Evolutionary conservation across 2,329 filamentous ascomycete genomes (phyloP).

Genomic region (Colletotrichum liaoningense): DNA sequence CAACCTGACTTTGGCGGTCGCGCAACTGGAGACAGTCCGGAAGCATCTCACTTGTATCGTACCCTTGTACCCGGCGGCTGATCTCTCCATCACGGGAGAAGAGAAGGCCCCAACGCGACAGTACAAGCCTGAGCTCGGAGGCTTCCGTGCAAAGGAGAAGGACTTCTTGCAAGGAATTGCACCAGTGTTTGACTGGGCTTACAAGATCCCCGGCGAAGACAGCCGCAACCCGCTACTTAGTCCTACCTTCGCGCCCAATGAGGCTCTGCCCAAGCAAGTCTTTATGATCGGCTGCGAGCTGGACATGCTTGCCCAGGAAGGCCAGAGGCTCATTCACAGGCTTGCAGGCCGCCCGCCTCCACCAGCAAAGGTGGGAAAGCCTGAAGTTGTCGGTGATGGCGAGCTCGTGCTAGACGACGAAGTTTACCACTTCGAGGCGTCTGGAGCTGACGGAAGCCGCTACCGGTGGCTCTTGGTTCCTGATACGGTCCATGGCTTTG

Average conservation of each 20-base stretch:
- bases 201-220: slow-evolving; percentile 44
- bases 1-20: slow-evolving; percentile 56
- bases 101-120: slow-evolving; percentile 40
- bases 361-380: slow-evolving; percentile 43
- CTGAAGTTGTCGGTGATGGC: slow-evolving; percentile 37
- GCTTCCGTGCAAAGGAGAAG: slow-evolving; percentile 32
- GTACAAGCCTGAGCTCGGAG: slow-evolving; percentile 40
- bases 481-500: slow-evolving; percentile 45
- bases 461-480: slow-evolving; percentile 47
- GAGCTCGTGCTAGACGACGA: slow-evolving; percentile 43
- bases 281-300: slow-evolving; percentile 51
- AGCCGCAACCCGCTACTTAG: slow-evolving; percentile 47
- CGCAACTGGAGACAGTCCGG: slow-evolving; percentile 51
- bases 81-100: slow-evolving; percentile 43
- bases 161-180: slow-evolving; percentile 38
- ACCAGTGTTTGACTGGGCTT: slow-evolving; percentile 46
- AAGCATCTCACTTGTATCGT: slow-evolving; percentile 47
- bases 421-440: slow-evolving; percentile 42
- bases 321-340: slow-evolving; percentile 49
- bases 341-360: slow-evolving; percentile 47
- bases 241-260: slow-evolving; percentile 46
- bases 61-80: slow-evolving; percentile 54
- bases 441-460: slow-evolving; percentile 34
- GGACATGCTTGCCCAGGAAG: slow-evolving; percentile 54
- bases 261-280: slow-evolving; percentile 48